Base-by-base conservation (phyloP, 2,329 filamentous ascomycete genomes). In the Ophiosphaerella korrae region DNA sequence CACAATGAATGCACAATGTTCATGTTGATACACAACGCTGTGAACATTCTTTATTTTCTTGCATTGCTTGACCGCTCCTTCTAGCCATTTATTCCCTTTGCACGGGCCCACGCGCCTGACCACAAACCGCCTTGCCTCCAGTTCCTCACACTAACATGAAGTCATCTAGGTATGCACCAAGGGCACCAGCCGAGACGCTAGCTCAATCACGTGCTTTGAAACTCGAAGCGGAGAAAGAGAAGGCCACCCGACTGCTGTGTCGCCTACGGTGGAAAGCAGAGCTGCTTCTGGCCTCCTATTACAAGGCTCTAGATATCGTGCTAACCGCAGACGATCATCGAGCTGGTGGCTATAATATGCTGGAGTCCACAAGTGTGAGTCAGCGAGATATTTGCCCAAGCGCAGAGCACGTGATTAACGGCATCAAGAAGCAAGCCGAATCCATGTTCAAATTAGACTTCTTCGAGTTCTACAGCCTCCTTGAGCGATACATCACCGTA, bases 381-480 rank as follows among this genome's bases (percentile, higher is more conserved):
- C 13, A 9, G 7, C 13, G 38, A 3, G 13, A 13, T 33, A 6
- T 6, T n/a, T 8, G 38, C 14, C 6, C 5, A 13, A 12, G 23
- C 1, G 21, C 14, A 12, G 38, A 21, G 9, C 24, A 12, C 31
- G 5, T 50, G 29, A 42, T 49, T 63, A 47, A 59, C 48, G n/a
- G 18, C 5, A 31, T 35, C 29, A 49, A 68, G 66, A 62, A 61
- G 31, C 63, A 69, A 52, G 68, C 67, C n/a, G 68, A 73, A 40
- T 62, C 68, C 13, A 89, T 89, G 79, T 90, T 90, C 77, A 90
- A 90, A 69, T 80, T 90, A 7, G 88, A 90, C 64, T 91, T 90
- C 56, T 86, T 88, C 72, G 88, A 91, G 64, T 90, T 87, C 70
- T 90, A 90, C 74, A 84, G 84, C 44, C 80, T 89, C 32, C 81